Percentiles rank a stretch among this genome's conserved stretches.
phyloP scores from a whole-genome alignment of 352 stramenopile genomes.

The Peronospora farinosa region DNA sequence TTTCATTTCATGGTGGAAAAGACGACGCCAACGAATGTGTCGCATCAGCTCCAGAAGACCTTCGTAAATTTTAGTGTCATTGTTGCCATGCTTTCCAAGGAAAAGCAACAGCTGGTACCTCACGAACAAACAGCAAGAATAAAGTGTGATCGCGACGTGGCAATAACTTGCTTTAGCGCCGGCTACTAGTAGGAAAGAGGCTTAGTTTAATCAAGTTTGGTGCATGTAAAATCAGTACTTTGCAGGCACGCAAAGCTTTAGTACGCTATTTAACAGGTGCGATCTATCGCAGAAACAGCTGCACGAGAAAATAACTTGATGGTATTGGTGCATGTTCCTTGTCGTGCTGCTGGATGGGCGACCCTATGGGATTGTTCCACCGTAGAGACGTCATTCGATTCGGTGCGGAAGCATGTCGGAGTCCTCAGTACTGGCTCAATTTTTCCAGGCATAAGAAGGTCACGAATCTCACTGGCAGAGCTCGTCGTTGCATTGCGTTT shows the following conservation, averaged over 20 bases:
- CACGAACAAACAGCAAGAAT: not conserved
- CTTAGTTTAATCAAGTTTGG: not conserved
- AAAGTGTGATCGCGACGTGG: not conserved
- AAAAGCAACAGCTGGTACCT: constrained; percentile 26
- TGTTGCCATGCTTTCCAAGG: constrained; percentile 8
- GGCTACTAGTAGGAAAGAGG: too few species aligned
- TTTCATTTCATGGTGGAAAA: constrained; percentile 9
- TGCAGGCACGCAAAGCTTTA: not conserved
- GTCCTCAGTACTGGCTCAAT: constrained; percentile 2
- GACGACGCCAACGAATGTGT: constrained; percentile 1
- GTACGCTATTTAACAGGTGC: constrained; percentile 7
- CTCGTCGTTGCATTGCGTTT: constrained; percentile 3
- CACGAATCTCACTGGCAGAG: constrained; percentile 4
- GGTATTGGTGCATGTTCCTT: constrained; percentile 19
- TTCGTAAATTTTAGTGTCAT: too few species aligned
- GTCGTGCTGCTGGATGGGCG: constrained; percentile 14
- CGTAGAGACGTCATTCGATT: constrained; percentile 8
- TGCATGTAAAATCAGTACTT: not conserved
- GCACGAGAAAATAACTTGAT: constrained; percentile 21
- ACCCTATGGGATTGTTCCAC: not conserved
- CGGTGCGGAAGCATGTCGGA: constrained; percentile 9
- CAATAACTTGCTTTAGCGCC: not conserved
- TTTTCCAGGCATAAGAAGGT: constrained; percentile 1
- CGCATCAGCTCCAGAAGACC: not conserved
- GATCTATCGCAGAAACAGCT: constrained; percentile 29